Conservation (phyloP, 2,329 filamentous ascomycete species). For the Colletotrichum liriopes region DNA sequence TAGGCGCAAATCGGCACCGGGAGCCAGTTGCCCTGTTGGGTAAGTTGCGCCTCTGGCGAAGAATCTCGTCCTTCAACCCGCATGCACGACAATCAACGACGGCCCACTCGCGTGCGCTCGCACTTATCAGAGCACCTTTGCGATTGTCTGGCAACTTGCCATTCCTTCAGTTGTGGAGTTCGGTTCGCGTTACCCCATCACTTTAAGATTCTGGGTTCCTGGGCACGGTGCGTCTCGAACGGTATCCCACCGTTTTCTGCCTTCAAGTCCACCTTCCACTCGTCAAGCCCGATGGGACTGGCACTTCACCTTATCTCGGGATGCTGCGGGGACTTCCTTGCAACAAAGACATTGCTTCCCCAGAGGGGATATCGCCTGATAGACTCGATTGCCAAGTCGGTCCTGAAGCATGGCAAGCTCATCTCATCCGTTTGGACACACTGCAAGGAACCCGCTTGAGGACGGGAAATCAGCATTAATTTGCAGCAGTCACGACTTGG, state of each 20-base stretch:
- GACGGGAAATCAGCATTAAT: background rate
- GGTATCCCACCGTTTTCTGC: conserved; percentile 16
- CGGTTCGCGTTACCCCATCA: background rate
- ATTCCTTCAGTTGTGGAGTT: background rate
- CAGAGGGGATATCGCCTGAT: conserved; percentile 21
- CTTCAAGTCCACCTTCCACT: background rate
- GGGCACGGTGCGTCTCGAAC: conserved; percentile 6
- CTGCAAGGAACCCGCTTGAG: conserved; percentile 22
- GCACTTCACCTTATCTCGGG: conserved; percentile 16
- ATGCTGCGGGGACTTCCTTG: conserved; percentile 16
- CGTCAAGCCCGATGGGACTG: background rate
- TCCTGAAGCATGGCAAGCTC: conserved; percentile 33
- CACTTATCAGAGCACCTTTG: conserved; percentile 7
- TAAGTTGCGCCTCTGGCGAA: conserved; percentile 6
- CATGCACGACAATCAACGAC: conserved; percentile 8
- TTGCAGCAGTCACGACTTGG: conserved; percentile 10
- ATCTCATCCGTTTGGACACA: conserved; percentile 30
- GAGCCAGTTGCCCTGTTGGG: conserved; percentile 21
- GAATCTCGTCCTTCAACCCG: conserved; percentile 5
- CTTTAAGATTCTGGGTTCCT: background rate
- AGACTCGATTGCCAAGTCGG: conserved; percentile 16
- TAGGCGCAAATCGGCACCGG: conserved; percentile 15
- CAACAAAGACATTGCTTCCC: conserved; percentile 13
- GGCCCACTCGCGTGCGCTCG: conserved; percentile 7
- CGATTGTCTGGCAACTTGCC: background rate